phyloP scores from a whole-genome alignment of 2,329 filamentous ascomycete genomes.

The Fusarium albidum region DNA sequence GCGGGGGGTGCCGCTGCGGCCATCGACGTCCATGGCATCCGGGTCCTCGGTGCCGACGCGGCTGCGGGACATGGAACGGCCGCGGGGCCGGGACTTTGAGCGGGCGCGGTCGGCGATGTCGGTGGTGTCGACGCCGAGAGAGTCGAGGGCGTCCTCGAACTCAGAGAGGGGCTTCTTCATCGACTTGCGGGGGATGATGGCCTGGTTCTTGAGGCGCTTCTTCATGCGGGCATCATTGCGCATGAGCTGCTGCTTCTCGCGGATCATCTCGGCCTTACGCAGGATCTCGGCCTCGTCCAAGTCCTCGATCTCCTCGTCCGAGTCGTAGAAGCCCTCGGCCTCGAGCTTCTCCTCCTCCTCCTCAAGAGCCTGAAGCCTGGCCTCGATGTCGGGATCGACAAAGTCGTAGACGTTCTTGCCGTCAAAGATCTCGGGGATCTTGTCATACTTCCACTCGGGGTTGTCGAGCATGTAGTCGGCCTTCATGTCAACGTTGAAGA shows the following conservation, averaged over 20 bases:
- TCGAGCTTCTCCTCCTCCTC: slow-evolving; percentile 95
- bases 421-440: slow-evolving; percentile 91
- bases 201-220: slow-evolving; percentile 97
- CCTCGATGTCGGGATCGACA: slow-evolving; percentile 95
- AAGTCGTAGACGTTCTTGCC: slow-evolving; percentile 98
- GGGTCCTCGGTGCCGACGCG: slow-evolving; percentile 69
- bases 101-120: slow-evolving; percentile 78
- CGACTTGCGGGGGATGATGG: slow-evolving; percentile 85
- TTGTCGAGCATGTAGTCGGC: slow-evolving; percentile 88
- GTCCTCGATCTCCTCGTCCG: slow-evolving; percentile 82
- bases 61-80: slow-evolving; percentile 73
- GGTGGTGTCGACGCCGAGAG: slow-evolving; percentile 84
- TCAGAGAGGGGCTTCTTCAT: slow-evolving; percentile 84
- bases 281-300: slow-evolving; percentile 87
- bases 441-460: slow-evolving; percentile 95
- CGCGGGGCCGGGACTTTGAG: slow-evolving; percentile 69
- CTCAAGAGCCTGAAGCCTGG: slow-evolving; percentile 89
- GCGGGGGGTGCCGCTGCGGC: slow-evolving; percentile 47
- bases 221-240: slow-evolving; percentile 94
- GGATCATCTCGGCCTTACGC: slow-evolving; percentile 93
- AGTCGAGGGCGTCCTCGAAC: slow-evolving; percentile 86
- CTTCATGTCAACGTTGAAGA: slow-evolving; percentile 93
- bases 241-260: slow-evolving; percentile 92
- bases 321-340: slow-evolving; percentile 92
- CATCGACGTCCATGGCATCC: slow-evolving; percentile 80